Percentiles rank a stretch among this genome's conserved stretches.
These are phyloP conservation scores for Gymnopus androsaceus DNA, from an alignment of 1,284 basidiomycete genomes.

Conservation along the genomic window DNA sequence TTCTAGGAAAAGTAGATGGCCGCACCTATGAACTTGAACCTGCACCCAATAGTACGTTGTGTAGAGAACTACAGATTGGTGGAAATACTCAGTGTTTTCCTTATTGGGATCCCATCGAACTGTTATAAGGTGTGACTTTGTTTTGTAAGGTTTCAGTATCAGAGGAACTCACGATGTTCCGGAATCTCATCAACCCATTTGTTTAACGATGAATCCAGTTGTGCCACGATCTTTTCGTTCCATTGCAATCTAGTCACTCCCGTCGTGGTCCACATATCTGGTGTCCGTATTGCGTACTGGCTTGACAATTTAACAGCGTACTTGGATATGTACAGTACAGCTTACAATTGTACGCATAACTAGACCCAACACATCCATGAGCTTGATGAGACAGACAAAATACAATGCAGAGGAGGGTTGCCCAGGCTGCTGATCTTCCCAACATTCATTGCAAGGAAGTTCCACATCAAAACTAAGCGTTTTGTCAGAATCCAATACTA, in stretches of 20 bases:
- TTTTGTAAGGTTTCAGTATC: neutral
- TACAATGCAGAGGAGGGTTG: constrained; percentile 47
- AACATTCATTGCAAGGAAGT: constrained; percentile 64
- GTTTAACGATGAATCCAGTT: constrained; percentile 53
- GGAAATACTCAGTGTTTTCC: constrained; percentile 49
- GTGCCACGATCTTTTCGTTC: constrained; percentile 45
- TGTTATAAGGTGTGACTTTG: constrained; percentile 23
- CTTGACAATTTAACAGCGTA: neutral
- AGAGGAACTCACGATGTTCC: constrained; percentile 32
- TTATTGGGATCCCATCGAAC: constrained; percentile 65
- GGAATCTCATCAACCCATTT: constrained; percentile 52
- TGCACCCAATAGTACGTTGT: constrained; percentile 50
- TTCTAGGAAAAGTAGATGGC: too few relatives aligned
- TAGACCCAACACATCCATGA: constrained; percentile 60
- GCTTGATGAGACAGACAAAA: constrained; percentile 54
- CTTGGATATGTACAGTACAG: neutral
- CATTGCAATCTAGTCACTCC: constrained; percentile 8
- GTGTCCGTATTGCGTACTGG: constrained; percentile 38
- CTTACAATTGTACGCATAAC: constrained; percentile 57
- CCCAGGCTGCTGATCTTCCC: constrained; percentile 50
- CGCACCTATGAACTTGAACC: too few relatives aligned
- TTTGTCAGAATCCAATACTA: neutral
- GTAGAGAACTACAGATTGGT: constrained; percentile 62
- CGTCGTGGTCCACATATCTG: constrained; percentile 28
- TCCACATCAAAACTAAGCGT: constrained; percentile 60